phyloP scores from a whole-genome alignment of 352 stramenopile genomes.

The Globisporangium polare region DNA sequence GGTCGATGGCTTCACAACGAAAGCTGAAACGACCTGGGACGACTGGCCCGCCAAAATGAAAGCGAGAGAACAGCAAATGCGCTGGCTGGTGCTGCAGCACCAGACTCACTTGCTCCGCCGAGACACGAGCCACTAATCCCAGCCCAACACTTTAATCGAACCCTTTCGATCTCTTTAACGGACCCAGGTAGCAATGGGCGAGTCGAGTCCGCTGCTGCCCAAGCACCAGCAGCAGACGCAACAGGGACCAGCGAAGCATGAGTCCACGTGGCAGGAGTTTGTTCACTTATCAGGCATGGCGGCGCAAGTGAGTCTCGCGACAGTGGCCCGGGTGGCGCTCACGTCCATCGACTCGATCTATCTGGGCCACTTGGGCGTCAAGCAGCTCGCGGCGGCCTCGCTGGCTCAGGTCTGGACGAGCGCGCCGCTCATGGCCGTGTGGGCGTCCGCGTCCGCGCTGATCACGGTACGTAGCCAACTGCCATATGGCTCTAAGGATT shows the following conservation, averaged over 20 bases:
- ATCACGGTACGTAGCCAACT: conserved; percentile 37
- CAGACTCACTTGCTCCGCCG: not conserved
- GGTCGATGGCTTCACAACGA: too few relatives aligned
- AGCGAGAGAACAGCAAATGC: not conserved
- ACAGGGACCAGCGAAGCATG: conserved; percentile 5
- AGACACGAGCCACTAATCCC: not conserved
- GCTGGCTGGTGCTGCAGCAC: not conserved
- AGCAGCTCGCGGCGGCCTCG: conserved; percentile 63
- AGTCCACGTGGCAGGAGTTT: conserved; percentile 50
- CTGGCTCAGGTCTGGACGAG: conserved; percentile 72
- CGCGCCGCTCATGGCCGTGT: conserved; percentile 58
- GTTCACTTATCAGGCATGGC: conserved; percentile 56
- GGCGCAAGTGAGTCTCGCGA: conserved; percentile 58
- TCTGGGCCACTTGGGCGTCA: conserved; percentile 70
- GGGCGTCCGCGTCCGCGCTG: conserved; percentile 51
- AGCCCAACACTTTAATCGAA: too few relatives aligned
- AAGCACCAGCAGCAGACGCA: conserved; percentile 14
- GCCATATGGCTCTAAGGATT: not conserved
- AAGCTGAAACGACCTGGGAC: conserved; percentile 2
- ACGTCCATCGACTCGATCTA: conserved; percentile 75
- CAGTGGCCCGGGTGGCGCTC: conserved; percentile 54
- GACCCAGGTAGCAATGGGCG: conserved; percentile 13
- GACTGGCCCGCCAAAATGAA: not conserved
- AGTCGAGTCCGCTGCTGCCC: conserved; percentile 47
- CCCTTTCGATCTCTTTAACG: too few relatives aligned